phyloP scores from a whole-genome alignment of 1,284 basidiomycete genomes.

The Fistulina hepatica region DNA sequence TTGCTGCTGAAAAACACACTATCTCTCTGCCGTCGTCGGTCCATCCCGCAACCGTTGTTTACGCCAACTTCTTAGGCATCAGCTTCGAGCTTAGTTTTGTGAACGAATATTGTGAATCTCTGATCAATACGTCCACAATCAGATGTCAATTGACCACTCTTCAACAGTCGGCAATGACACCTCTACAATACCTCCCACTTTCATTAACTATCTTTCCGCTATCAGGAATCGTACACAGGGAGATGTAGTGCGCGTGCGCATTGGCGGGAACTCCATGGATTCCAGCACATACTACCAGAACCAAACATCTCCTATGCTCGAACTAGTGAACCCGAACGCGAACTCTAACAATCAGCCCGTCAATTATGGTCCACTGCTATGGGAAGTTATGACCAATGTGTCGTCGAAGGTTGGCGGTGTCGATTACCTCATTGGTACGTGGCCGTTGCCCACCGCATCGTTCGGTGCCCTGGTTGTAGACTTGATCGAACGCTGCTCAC shows the following conservation, averaged over 20 bases:
- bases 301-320: constrained; percentile 30
- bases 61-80: constrained; percentile 31
- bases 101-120: constrained; percentile 27
- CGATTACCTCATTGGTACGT: constrained; percentile 34
- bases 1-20: too few relatives aligned
- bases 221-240: constrained; percentile 25
- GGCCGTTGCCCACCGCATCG: constrained; percentile 1
- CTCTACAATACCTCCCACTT: constrained; percentile 24
- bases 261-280: constrained; percentile 40
- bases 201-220: constrained; percentile 29
- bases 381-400: constrained; percentile 33
- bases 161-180: constrained; percentile 34
- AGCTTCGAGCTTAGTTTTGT: constrained; percentile 33
- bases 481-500: constrained; percentile 19
- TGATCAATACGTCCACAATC: not conserved
- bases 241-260: constrained; percentile 31
- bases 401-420: constrained; percentile 28
- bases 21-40: too few relatives aligned
- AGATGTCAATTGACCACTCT: constrained; percentile 1
- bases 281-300: constrained; percentile 28
- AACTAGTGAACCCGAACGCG: constrained; percentile 24
- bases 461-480: too few relatives aligned
- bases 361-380: constrained; percentile 34
- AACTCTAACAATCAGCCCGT: constrained; percentile 38
- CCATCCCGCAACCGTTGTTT: constrained; percentile 27